phyloP scores from a whole-genome alignment of 805 yeast species.

The Monosporozyma solicola region DNA sequence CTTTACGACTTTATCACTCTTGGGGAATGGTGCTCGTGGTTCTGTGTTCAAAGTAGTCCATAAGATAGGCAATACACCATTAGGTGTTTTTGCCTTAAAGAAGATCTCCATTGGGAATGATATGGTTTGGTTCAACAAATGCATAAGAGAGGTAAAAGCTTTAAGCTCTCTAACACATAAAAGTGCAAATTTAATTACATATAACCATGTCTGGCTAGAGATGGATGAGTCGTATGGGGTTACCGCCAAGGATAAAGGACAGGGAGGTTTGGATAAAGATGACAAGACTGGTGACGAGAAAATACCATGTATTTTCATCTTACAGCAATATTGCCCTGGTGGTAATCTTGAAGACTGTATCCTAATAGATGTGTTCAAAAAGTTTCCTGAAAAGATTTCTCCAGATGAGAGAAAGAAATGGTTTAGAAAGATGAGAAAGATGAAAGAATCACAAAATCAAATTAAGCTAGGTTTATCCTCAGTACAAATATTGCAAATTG shows the following conservation, averaged over 20 bases:
- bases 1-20: conserved; percentile 47
- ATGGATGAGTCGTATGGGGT: conserved; percentile 41
- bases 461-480: conserved; percentile 36
- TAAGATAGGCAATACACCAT: conserved; percentile 51
- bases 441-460: neutral
- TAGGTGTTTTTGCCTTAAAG: conserved; percentile 79
- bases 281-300: neutral
- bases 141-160: conserved; percentile 69
- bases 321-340: conserved; percentile 84
- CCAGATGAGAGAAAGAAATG: conserved; percentile 33
- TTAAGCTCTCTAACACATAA: conserved; percentile 42
- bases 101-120: conserved; percentile 79
- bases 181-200: conserved; percentile 59
- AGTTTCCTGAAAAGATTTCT: conserved; percentile 30
- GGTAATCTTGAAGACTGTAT: conserved; percentile 74
- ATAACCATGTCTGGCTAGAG: conserved; percentile 91
- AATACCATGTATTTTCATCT: conserved; percentile 66
- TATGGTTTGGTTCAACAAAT: conserved; percentile 56
- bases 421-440: conserved; percentile 19
- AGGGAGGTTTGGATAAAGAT: neutral
- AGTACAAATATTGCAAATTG: conserved; percentile 57
- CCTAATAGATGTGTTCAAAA: conserved; percentile 24
- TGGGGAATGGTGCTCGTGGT: conserved; percentile 83
- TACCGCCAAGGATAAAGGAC: conserved; percentile 11
- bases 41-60: conserved; percentile 80